phyloP scores from a whole-genome alignment of 192 early-diverging fungal species.

The Gryganskiella cystojenkinii region DNA sequence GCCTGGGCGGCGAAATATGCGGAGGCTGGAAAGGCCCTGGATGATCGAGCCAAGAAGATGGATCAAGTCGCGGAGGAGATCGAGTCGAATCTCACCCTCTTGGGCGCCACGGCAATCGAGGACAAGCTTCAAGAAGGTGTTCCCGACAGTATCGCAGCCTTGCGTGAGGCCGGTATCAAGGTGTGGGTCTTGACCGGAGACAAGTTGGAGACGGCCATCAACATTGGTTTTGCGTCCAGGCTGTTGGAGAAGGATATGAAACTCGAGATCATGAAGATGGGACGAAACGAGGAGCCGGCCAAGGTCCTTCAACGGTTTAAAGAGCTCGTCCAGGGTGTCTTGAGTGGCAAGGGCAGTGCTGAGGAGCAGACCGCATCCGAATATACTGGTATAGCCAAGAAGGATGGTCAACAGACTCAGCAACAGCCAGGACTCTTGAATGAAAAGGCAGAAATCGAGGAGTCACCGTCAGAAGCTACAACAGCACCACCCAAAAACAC shows the following conservation, averaged over 20 bases:
- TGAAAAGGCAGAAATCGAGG: slow-evolving; percentile 2
- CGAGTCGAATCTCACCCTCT: slow-evolving; percentile 81
- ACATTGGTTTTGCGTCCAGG: slow-evolving; percentile 93
- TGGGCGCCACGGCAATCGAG: slow-evolving; percentile 97
- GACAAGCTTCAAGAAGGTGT: slow-evolving; percentile 97
- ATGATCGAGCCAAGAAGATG: slow-evolving; percentile 78
- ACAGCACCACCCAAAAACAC: not conserved
- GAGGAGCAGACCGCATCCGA: slow-evolving; percentile 3
- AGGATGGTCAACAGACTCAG: not conserved
- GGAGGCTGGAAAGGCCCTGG: slow-evolving; percentile 72
- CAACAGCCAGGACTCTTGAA: slow-evolving; percentile 1
- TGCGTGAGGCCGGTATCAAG: slow-evolving; percentile 90
- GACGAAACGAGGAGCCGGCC: slow-evolving; percentile 25
- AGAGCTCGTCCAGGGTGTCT: slow-evolving; percentile 28
- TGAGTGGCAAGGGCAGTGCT: slow-evolving; percentile 19
- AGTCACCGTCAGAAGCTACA: not conserved
- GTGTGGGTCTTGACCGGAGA: slow-evolving; percentile 99
- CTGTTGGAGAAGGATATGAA: slow-evolving; percentile 77
- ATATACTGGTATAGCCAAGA: not conserved
- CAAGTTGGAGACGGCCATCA: slow-evolving; percentile 98
- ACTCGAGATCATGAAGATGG: slow-evolving; percentile 67
- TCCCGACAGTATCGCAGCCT: slow-evolving; percentile 86
- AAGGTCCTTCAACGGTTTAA: slow-evolving; percentile 39
- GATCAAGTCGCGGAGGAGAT: slow-evolving; percentile 81
- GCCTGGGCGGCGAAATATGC: slow-evolving; percentile 81